phyloP scores from a whole-genome alignment of 306 rosid genomes.

The Astragalus membranaceus region DNA sequence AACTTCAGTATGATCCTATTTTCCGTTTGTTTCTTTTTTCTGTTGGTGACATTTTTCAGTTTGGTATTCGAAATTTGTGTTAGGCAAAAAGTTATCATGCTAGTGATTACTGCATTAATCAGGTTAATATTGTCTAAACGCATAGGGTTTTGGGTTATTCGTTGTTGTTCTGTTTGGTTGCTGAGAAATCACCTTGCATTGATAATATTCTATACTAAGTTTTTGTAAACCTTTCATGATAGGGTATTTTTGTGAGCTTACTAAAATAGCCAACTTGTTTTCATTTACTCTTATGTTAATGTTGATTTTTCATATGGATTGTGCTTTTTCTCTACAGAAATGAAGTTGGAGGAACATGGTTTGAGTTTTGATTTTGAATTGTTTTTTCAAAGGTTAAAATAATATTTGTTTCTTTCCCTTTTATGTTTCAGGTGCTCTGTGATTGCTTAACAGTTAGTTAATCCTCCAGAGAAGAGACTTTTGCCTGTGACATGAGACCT shows the following conservation, averaged over 20 bases:
- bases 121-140: not conserved
- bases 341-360: not conserved
- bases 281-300: not conserved
- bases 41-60: not conserved
- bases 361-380: not conserved
- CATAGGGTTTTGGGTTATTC: not conserved
- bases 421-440: constrained; percentile 14
- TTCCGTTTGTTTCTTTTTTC: not conserved
- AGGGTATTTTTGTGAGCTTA: not conserved
- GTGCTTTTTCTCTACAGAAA: not conserved
- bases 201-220: too few relatives aligned
- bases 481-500: constrained; percentile 8
- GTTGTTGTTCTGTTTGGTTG: not conserved
- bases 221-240: not conserved
- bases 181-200: not conserved
- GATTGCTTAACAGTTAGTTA: not conserved
- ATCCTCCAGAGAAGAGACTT: not conserved
- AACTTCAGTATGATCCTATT: not conserved
- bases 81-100: not conserved
- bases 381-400: not conserved
- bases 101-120: not conserved
- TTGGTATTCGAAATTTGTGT: not conserved
- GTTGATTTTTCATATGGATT: not conserved
- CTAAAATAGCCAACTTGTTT: not conserved
- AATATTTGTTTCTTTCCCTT: not conserved